A percentile compares a stretch with the other conserved stretches of the same genome.
phyloP scores from a whole-genome alignment of 768 basidiomycete species.

The Tephrocybe sp. region DNA sequence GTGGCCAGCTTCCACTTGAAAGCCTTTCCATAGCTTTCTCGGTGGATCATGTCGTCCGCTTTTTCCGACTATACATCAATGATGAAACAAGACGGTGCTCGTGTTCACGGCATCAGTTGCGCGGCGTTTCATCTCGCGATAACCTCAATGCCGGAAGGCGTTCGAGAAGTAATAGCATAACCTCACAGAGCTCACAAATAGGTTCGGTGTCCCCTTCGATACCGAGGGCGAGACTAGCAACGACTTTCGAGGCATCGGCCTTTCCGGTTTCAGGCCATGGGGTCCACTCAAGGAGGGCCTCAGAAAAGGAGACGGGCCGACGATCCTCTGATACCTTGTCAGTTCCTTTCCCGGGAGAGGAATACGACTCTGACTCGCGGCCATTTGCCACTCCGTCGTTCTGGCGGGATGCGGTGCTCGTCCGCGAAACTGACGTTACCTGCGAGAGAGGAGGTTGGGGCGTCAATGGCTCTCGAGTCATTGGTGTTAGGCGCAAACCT shows the following conservation, averaged over 20 bases:
- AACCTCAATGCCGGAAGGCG: constrained; percentile 45
- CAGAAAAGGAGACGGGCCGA: constrained; percentile 61
- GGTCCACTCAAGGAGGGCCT: constrained; percentile 67
- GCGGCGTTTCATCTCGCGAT: constrained; percentile 42
- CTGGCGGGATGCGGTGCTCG: constrained; percentile 60
- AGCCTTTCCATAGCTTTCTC: constrained; percentile 67
- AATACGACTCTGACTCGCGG: constrained; percentile 34
- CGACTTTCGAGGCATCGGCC: constrained; percentile 45
- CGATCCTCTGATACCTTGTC: constrained; percentile 45
- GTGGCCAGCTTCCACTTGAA: constrained; percentile 65
- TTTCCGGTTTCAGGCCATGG: constrained; percentile 85
- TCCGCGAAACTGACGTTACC: constrained; percentile 50
- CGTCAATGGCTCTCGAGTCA: constrained; percentile 45
- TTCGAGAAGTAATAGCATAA: constrained; percentile 63
- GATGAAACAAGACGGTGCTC: constrained; percentile 63
- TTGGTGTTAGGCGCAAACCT: constrained; percentile 71
- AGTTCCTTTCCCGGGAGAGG: constrained; percentile 44
- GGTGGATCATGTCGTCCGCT: constrained; percentile 55
- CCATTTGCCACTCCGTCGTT: constrained; percentile 36
- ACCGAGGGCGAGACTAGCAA: constrained; percentile 47
- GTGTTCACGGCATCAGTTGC: constrained; percentile 52
- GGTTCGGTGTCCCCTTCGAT: constrained; percentile 45
- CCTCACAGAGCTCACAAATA: constrained; percentile 35
- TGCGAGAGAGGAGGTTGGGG: constrained; percentile 84
- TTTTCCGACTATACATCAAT: constrained; percentile 62